Percentiles rank a stretch among this genome's conserved stretches.
Conservation (phyloP, 148 eudicot species). For the Amaranthus hypochondriacus region DNA sequence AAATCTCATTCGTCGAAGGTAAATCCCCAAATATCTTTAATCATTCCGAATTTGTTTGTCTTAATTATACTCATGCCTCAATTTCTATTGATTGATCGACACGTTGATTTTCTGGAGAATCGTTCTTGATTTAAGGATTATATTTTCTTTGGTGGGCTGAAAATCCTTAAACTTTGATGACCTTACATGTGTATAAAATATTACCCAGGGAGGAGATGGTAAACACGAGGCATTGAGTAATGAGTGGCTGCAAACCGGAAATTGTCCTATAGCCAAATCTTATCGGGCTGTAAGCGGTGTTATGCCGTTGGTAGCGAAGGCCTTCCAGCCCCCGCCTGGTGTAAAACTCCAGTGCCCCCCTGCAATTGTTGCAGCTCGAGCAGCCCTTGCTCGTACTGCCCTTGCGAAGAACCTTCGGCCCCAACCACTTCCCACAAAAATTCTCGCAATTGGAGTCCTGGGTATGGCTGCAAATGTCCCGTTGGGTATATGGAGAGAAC, state of each 20-base stretch:
- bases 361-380: constrained; percentile 80
- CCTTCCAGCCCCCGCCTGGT: constrained; percentile 79
- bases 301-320: constrained; percentile 87
- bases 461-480: constrained; percentile 96
- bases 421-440: constrained; percentile 75
- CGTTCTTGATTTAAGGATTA: neutral
- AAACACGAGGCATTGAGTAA: constrained; percentile 80
- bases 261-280: constrained; percentile 92
- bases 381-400: constrained; percentile 76
- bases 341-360: constrained; percentile 71
- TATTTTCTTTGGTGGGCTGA: too few relatives aligned
- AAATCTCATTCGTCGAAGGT: constrained; percentile 71
- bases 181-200: constrained; percentile 7
- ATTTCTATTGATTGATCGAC: neutral
- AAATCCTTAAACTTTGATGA: neutral
- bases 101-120: neutral
- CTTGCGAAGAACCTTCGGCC: constrained; percentile 87
- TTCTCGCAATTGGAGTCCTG: constrained; percentile 68
- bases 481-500: constrained; percentile 93
- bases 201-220: constrained; percentile 57
- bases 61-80: neutral
- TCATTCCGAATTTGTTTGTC: neutral
- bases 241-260: constrained; percentile 83
- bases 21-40: neutral
- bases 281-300: constrained; percentile 79